Base-by-base conservation (phyloP, 805 yeast species). In the Kuraishia piskuri region DNA sequence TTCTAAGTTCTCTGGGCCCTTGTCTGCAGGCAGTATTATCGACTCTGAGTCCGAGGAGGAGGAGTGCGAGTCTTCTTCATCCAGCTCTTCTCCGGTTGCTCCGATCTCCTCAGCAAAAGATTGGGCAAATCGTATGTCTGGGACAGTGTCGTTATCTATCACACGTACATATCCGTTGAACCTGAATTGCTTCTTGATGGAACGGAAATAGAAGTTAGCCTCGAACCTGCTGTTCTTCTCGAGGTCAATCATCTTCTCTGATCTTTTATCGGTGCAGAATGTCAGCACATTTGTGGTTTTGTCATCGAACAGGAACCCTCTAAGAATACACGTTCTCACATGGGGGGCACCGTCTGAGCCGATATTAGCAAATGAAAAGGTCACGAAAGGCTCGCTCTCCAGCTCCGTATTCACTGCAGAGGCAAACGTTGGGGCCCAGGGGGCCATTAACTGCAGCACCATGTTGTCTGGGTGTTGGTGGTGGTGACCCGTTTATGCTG, bases 291-390 rank as follows among this genome's bases (percentile, higher is more conserved):
- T 88, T 23, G 85, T 83, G 54, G 78, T 73, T 57, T 76, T 76
- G 62, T 87, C 88, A 61, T 80, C 75, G 63, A 88, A 89, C 50
- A 89, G 69, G 67, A 87, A 89, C 8, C 90, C 94, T 50, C 96
- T 75, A 58, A 73, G 80, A 3, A 88, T 80, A 55, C 88, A 79
- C 0, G 94, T 84, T 58, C 96, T 70, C 50, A 82, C 84, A 52
- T 74, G 76, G 2, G 96, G 96, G 23, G 53, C 54, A 10, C 68
- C 65, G 19, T 80, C 77, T 12, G 66, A 58, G 59, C 80, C 87
- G 37, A 86, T 79, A 4, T 91, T 87, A 50, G 89, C 82, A 53
- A 88, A 77, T 57, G 85, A 83, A 59, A 88, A 84, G 4, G 84
- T 67, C 19, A 79, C 73, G 56, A 86, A 84, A 1, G 82, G 82